Evolutionary conservation across 345 rosid genomes (phyloP), one percentile per base, ranked within the genome.

Genomic region (Dipteronia sinensis): DNA sequence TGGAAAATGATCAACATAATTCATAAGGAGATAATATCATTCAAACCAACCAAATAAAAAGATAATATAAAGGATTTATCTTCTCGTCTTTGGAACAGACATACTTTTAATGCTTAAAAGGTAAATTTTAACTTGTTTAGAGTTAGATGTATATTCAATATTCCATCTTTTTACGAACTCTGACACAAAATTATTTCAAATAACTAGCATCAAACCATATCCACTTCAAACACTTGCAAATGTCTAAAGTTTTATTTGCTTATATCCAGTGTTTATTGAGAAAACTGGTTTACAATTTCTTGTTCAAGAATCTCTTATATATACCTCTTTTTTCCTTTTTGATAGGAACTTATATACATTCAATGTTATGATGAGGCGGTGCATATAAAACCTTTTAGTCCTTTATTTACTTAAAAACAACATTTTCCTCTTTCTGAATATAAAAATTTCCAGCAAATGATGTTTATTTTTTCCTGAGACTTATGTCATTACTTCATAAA

Each of bases 1-100:
- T 94, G 86, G 34, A 80, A 13, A 80, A 75, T 59, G 76, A 76
- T 66, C 70, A 69, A 62, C 66, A 64, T 59, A 3, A 62, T 34
- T 63, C 20, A 65, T 34, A 44, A 75, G 66, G 34, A 51, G 6
- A 66, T 34, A 51, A 72, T 63, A 17, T 29, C 64, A 49, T 19
- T 74, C 47, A 74, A 63, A 49, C 63, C 71, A 65, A 47, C 67
- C 29, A 46, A 46, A 62, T 46, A 75, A 74, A 12, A 44, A 10
- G 59, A 46, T 6, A 31, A 17, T n/a, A 6, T 61, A 65, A 65
- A 49, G 20, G 64, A 65, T n/a, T 8, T 6, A 1, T 75, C 34
- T 20, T 47, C 71, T 65, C 47, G 3, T 31, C 61, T 49, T 13
- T 65, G 53, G 20, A 47, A 31, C 31, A 65, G 3, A 49, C 58